Conservation (phyloP, 164 flowering plant species). For the Tetrastigma voinierianum region DNA sequence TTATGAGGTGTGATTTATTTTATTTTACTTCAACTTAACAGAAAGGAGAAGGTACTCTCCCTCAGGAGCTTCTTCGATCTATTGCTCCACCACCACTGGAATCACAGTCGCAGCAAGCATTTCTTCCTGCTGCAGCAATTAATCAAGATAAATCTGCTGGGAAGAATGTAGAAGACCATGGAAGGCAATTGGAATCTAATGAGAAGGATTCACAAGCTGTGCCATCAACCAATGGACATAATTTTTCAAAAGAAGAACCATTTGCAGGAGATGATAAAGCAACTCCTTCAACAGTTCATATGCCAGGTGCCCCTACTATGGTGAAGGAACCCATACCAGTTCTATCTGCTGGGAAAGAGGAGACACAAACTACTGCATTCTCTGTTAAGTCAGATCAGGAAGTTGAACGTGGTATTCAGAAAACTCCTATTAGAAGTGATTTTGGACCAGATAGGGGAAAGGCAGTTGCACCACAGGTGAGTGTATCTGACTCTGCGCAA, state of each 20-base stretch:
- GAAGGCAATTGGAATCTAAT: conserved; percentile 41
- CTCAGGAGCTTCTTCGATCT: conserved; percentile 84
- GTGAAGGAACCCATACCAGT: conserved; percentile 39
- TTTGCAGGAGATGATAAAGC: conserved; percentile 48
- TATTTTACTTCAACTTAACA: conserved; percentile 24
- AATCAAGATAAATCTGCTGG: conserved; percentile 49
- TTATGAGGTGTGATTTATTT: conserved; percentile 8
- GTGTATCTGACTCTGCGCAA: conserved; percentile 50
- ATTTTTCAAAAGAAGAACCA: conserved; percentile 47
- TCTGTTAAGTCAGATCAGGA: conserved; percentile 69
- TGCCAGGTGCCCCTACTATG: conserved; percentile 31
- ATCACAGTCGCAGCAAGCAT: conserved; percentile 52
- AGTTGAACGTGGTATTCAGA: conserved; percentile 46
- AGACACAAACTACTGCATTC: conserved; percentile 29
- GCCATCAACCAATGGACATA: conserved; percentile 29
- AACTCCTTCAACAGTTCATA: conserved; percentile 25
- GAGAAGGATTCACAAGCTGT: conserved; percentile 51
- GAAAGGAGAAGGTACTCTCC: conserved; percentile 92
- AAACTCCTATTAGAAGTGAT: conserved; percentile 46
- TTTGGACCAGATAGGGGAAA: conserved; percentile 65
- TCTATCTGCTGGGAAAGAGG: conserved; percentile 59
- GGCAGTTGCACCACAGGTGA: conserved; percentile 40
- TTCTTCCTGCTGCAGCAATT: conserved; percentile 36
- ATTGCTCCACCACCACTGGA: conserved; percentile 94
- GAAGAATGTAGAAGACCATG: conserved; percentile 49